Percentiles rank a stretch among this genome's conserved stretches.
phyloP scores from a whole-genome alignment of 2,329 filamentous ascomycete species.

The Nigrospora sphaerica region DNA sequence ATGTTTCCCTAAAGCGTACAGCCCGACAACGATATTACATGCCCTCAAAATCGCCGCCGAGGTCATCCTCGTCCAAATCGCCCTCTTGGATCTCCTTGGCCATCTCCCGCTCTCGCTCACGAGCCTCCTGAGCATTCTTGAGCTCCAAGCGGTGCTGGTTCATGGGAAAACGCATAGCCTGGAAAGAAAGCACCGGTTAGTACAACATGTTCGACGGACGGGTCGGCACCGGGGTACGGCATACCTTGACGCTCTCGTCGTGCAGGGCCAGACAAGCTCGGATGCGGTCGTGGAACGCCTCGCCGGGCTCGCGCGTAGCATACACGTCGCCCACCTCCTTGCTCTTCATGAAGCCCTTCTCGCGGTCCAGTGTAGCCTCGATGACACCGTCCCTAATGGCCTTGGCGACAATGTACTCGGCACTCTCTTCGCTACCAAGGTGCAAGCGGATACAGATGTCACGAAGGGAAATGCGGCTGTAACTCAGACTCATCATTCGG shows the following conservation, averaged over 20 bases:
- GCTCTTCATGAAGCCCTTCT: slow-evolving; percentile 97
- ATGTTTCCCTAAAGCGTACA: too few relatives aligned
- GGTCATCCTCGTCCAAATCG: slow-evolving; percentile 93
- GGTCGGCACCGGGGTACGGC: slow-evolving; percentile 11
- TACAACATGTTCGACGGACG: background rate
- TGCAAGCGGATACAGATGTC: slow-evolving; percentile 96
- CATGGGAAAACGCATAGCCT: slow-evolving; percentile 99
- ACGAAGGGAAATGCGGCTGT: slow-evolving; percentile 91
- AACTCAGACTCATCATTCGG: slow-evolving; percentile 97
- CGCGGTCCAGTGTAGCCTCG: slow-evolving; percentile 87
- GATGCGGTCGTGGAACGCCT: slow-evolving; percentile 97
- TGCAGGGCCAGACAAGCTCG: slow-evolving; percentile 84
- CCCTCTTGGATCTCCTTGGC: slow-evolving; percentile 99
- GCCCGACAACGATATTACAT: slow-evolving; percentile 48
- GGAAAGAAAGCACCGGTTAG: slow-evolving; percentile 16
- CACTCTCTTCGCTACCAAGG: slow-evolving; percentile 90
- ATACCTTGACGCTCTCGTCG: slow-evolving; percentile 95
- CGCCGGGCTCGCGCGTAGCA: slow-evolving; percentile 87
- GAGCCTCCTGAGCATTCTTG: slow-evolving; percentile 97
- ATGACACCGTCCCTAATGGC: slow-evolving; percentile 97
- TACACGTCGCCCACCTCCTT: slow-evolving; percentile 96
- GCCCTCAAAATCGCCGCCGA: slow-evolving; percentile 91
- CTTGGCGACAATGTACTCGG: slow-evolving; percentile 98
- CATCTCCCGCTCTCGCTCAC: slow-evolving; percentile 91
- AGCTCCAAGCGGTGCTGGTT: slow-evolving; percentile 96